Conservation (phyloP, 2,329 filamentous ascomycete species). For the Claviceps pazoutovae region DNA sequence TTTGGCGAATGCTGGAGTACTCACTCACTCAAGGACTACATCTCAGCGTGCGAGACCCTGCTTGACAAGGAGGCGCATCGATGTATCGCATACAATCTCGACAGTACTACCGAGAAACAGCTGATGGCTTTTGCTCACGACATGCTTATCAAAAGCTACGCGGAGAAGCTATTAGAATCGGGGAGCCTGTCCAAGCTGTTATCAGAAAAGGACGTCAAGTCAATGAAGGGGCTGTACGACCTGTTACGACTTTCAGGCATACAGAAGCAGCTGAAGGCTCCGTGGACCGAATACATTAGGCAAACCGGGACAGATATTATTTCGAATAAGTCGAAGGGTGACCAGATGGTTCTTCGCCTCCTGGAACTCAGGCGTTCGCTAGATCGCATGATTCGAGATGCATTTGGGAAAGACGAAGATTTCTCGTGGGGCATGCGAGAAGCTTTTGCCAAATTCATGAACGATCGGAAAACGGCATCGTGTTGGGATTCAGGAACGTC, state of each 20-base stretch:
- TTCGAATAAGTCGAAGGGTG: slow-evolving; percentile 60
- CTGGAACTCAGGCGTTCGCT: slow-evolving; percentile 68
- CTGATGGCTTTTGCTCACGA: slow-evolving; percentile 61
- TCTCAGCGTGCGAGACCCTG: slow-evolving; percentile 52
- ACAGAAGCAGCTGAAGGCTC: slow-evolving; percentile 51
- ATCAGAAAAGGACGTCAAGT: slow-evolving; percentile 51
- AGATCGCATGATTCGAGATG: slow-evolving; percentile 60
- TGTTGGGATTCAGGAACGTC: slow-evolving; percentile 73
- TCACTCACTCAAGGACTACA: slow-evolving; percentile 59
- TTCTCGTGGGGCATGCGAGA: slow-evolving; percentile 70
- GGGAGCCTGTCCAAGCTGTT: slow-evolving; percentile 60
- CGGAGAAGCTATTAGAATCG: slow-evolving; percentile 49
- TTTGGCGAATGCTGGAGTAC: slow-evolving; percentile 56
- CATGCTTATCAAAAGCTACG: slow-evolving; percentile 55
- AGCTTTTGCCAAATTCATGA: slow-evolving; percentile 82
- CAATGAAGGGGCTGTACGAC: slow-evolving; percentile 64
- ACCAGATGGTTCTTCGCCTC: slow-evolving; percentile 76
- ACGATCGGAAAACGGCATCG: slow-evolving; percentile 61
- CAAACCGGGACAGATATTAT: slow-evolving; percentile 64
- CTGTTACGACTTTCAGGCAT: slow-evolving; percentile 61
- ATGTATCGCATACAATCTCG: slow-evolving; percentile 70
- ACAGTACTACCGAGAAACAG: slow-evolving; percentile 66
- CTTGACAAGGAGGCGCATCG: slow-evolving; percentile 59
- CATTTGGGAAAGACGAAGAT: slow-evolving; percentile 64
- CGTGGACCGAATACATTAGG: slow-evolving; percentile 71